These are phyloP conservation scores for Boletellus emodensis DNA, from an alignment of 768 basidiomycete genomes.

Conservation along the genomic window DNA sequence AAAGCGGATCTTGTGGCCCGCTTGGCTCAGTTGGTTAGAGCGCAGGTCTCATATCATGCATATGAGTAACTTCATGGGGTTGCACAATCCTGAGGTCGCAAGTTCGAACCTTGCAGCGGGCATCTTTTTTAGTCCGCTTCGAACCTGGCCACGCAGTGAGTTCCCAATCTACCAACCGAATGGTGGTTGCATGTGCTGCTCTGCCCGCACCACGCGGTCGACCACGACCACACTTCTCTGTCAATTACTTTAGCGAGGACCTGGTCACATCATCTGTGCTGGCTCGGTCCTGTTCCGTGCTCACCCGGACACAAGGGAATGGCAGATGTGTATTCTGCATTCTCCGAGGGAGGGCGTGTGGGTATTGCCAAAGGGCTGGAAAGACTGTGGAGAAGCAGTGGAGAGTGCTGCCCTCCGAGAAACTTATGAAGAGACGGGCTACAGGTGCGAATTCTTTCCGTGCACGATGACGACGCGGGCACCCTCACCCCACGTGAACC, in stretches of 20 bases:
- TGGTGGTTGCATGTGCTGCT: not conserved
- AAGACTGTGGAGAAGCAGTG: constrained; percentile 52
- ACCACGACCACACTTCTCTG: not conserved
- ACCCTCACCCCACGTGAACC: constrained; percentile 41
- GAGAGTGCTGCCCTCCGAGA: constrained; percentile 55
- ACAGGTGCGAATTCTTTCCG: constrained; percentile 47
- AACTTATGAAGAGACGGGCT: constrained; percentile 66
- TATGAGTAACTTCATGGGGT: constrained; percentile 29
- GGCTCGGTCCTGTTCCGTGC: constrained; percentile 17
- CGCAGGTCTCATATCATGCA: constrained; percentile 48
- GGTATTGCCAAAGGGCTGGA: constrained; percentile 60
- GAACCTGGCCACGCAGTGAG: not conserved
- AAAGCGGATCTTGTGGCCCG: constrained; percentile 16
- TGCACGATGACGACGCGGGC: constrained; percentile 53
- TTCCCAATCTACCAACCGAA: not conserved
- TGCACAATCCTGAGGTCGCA: constrained; percentile 56
- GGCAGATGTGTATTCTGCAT: constrained; percentile 18
- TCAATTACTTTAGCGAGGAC: constrained; percentile 11
- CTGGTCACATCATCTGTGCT: constrained; percentile 21
- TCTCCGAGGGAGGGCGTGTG: constrained; percentile 14
- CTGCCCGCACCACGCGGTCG: not conserved
- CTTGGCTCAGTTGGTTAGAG: constrained; percentile 57
- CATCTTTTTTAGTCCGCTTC: constrained; percentile 26
- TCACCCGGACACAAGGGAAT: not conserved
- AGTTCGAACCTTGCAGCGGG: constrained; percentile 62